Evolutionary conservation across 1,284 basidiomycete species (phyloP).

Genomic region (Neonothopanus nambi): DNA sequence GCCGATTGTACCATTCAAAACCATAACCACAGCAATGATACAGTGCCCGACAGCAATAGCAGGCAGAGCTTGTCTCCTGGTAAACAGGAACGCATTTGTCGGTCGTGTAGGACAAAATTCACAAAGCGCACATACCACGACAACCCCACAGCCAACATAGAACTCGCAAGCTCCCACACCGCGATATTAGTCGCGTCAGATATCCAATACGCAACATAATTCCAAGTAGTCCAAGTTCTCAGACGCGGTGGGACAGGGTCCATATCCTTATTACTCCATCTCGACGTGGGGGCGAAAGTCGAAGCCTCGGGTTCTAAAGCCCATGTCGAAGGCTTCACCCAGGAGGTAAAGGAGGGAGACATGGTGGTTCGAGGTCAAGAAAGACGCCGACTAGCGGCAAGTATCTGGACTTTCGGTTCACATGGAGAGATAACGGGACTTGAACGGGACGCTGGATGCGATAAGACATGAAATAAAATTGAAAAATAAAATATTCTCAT

Average conservation of each 20-base stretch:
- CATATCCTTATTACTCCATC: constrained; percentile 60
- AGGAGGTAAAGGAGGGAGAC: not conserved
- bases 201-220: constrained; percentile 49
- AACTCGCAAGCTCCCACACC: constrained; percentile 34
- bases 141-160: constrained; percentile 52
- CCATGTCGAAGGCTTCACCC: constrained; percentile 12
- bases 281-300: constrained; percentile 16
- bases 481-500: no score
- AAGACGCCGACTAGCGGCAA: no score
- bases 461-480: no score
- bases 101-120: no score
- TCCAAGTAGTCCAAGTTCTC: constrained; percentile 51
- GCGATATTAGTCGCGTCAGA: constrained; percentile 45
- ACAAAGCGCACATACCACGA: constrained; percentile 39
- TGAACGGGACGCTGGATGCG: no score
- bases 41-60: constrained; percentile 65
- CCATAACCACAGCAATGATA: constrained; percentile 58
- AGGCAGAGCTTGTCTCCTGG: constrained; percentile 58
- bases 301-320: constrained; percentile 11
- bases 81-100: not conserved
- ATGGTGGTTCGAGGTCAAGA: no score
- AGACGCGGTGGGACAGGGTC: constrained; percentile 50
- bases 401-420: no score
- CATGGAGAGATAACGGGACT: no score
- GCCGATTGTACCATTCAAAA: constrained; percentile 71